Base-by-base conservation (phyloP, 306 rosid species). In the Prunus kanzakura region DNA sequence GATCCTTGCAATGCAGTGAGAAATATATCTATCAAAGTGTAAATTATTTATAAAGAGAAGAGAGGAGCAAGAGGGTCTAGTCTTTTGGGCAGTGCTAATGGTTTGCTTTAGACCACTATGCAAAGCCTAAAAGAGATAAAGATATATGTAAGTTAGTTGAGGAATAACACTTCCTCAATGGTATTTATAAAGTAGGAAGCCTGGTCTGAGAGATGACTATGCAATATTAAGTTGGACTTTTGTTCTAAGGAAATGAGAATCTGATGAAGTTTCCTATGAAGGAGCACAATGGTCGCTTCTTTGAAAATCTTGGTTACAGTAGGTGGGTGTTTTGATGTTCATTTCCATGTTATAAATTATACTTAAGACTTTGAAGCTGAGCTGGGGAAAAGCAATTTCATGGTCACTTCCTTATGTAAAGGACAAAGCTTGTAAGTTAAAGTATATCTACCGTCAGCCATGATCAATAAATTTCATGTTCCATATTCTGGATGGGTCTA, bases 191-290 rank as follows among this genome's bases (percentile, higher is more conserved):
- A 38, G 1, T 19, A 5, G 25, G 18, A 43, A 64, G 76, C 57
- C 30, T 50, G 77, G 69, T 54, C 52, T 29, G 29, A 25, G 83
- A 61, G 83, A 61, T 25, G 74, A 46, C 64, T 19, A 2, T 18
- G 49, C 9, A 50, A 63, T 23, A 30, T n/a, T 22, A 50, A 22
- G 64, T 51, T 52, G 35, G 76, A 67, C 56, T 16, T 62, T 20
- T 79, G 43, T 30, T 23, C 38, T 35, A 2, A 67, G 7, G 50
- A 11, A 66, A 19, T 2, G 46, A 65, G 20, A 55, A 61, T 22
- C 5, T 58, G 56, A 67, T 47, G 80, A 71, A 79, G 76, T 7
- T 76, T 79, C 82, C 18, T 45, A 45, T 0, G 82, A 83, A 72
- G 69, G 46, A 20, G 25, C 68, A 69, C 16, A 29, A 25, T 4